These are phyloP conservation scores for Chytriomyces sp. DNA, from an alignment of 192 early-diverging fungal species.

Conservation along the genomic window DNA sequence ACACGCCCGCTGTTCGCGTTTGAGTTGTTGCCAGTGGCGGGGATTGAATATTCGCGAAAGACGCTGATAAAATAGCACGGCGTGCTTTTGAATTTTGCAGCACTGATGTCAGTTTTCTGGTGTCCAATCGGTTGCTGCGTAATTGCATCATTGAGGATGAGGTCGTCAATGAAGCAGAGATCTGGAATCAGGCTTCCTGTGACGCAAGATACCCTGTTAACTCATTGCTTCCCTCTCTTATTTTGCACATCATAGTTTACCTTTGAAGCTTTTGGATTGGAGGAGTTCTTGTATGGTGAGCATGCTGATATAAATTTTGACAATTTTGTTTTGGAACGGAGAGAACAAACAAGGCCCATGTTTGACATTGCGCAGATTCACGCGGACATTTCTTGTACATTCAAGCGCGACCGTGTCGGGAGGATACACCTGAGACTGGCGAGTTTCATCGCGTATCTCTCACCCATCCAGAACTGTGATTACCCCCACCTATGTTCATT, in stretches of 20 bases:
- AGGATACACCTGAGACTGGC: constrained; percentile 2
- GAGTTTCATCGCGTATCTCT: constrained; percentile 21
- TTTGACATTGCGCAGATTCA: constrained; percentile 22
- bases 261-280: background rate
- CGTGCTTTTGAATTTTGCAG: background rate
- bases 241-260: background rate
- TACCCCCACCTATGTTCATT: too few species aligned
- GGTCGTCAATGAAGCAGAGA: constrained; percentile 23
- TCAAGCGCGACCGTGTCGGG: background rate
- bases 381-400: constrained; percentile 5
- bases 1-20: background rate
- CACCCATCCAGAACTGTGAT: constrained; percentile 26
- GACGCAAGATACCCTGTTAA: too few species aligned
- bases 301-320: background rate
- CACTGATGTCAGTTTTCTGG: constrained; percentile 6
- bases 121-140: constrained; percentile 15
- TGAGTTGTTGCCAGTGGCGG: background rate
- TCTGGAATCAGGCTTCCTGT: background rate
- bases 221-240: too few species aligned
- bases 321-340: background rate
- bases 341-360: constrained; percentile 4
- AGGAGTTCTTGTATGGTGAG: background rate
- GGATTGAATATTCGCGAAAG: constrained; percentile 4
- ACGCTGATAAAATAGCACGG: constrained; percentile 31
- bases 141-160: background rate